Conservation (phyloP, 768 basidiomycete genomes). For the Jaapia argillacea region DNA sequence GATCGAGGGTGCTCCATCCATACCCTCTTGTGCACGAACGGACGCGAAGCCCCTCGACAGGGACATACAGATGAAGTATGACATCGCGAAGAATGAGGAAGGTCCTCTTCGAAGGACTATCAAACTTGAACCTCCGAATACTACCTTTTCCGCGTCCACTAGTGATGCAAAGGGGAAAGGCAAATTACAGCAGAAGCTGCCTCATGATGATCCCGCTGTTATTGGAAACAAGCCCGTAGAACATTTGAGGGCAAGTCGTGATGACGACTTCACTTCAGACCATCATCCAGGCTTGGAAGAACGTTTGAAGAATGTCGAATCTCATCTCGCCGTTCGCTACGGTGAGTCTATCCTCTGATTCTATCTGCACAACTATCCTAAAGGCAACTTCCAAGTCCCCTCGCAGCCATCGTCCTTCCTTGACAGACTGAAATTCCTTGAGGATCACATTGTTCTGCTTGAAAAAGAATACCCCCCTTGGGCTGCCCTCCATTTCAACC, state of each 20-base stretch:
- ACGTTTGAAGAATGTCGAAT: slow-evolving; percentile 56
- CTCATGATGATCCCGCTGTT: not conserved
- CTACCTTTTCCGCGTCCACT: not conserved
- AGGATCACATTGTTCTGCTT: slow-evolving; percentile 66
- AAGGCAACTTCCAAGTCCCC: slow-evolving; percentile 39
- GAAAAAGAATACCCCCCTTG: slow-evolving; percentile 83
- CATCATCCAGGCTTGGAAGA: slow-evolving; percentile 53
- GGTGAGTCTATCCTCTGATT: slow-evolving; percentile 30
- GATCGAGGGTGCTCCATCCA: slow-evolving; percentile 18
- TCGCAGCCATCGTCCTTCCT: slow-evolving; percentile 56
- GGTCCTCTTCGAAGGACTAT: slow-evolving; percentile 61
- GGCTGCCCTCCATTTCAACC: slow-evolving; percentile 84
- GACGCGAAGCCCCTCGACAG: slow-evolving; percentile 65
- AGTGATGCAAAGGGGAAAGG: not conserved
- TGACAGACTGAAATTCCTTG: slow-evolving; percentile 56
- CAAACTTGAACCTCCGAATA: slow-evolving; percentile 16
- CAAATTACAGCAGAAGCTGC: not conserved
- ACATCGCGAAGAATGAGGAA: slow-evolving; percentile 78
- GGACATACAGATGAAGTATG: slow-evolving; percentile 77
- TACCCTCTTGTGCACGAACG: slow-evolving; percentile 60
- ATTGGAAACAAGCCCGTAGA: too few relatives aligned
- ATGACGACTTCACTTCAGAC: slow-evolving; percentile 27
- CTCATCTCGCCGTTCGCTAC: slow-evolving; percentile 64
- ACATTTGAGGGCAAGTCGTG: too few relatives aligned
- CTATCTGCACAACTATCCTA: not conserved